phyloP scores from a whole-genome alignment of 2,329 filamentous ascomycete genomes.

The Lasiodiplodia sp. region DNA sequence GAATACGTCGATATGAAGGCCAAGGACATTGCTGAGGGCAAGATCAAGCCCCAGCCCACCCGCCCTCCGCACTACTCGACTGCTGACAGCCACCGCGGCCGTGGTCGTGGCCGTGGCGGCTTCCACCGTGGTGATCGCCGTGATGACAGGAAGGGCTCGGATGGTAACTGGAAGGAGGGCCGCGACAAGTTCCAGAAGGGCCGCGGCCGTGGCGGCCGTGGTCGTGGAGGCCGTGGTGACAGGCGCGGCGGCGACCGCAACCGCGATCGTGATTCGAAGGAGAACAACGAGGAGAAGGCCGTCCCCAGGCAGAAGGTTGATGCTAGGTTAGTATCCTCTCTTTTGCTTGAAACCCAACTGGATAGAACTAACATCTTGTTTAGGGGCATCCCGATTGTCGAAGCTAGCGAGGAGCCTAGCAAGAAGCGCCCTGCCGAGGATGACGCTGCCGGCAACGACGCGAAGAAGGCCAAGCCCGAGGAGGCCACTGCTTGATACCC shows the following conservation, averaged over 20 bases:
- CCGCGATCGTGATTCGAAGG: constrained; percentile 26
- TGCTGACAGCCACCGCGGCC: constrained; percentile 36
- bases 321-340: constrained; percentile 16
- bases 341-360: constrained; percentile 34
- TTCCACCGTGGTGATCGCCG: constrained; percentile 30
- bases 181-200: constrained; percentile 44
- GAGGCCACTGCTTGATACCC: constrained; percentile 27
- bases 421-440: constrained; percentile 58
- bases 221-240: constrained; percentile 31
- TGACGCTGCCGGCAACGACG: constrained; percentile 43
- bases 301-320: constrained; percentile 25
- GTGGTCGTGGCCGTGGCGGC: constrained; percentile 42
- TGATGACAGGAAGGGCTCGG: constrained; percentile 37
- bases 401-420: constrained; percentile 24
- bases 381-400: constrained; percentile 45
- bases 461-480: constrained; percentile 56
- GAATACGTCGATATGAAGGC: constrained; percentile 72
- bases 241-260: constrained; percentile 35
- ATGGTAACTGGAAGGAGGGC: constrained; percentile 36
- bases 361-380: constrained; percentile 18
- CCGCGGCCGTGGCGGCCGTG: constrained; percentile 27
- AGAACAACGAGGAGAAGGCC: constrained; percentile 26
- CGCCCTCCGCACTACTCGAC: constrained; percentile 31
- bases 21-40: constrained; percentile 53
- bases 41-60: constrained; percentile 41